Evolutionary conservation across 2,329 filamentous ascomycete genomes (phyloP).

Genomic region (Coniochaeta hoffmannii): DNA sequence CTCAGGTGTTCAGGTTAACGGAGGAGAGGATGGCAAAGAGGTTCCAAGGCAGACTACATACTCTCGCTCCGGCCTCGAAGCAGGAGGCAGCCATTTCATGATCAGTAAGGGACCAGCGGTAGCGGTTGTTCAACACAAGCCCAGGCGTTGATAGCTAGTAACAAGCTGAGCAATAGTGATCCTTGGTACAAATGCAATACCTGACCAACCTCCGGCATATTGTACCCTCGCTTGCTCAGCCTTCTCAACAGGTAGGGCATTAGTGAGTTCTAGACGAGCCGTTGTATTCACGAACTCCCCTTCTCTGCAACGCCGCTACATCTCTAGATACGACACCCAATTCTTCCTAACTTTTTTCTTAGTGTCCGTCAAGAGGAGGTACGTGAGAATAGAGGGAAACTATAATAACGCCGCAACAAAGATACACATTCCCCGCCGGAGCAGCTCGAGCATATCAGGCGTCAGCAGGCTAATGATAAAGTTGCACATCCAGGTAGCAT

Average conservation of each 20-base stretch:
- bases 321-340: slow-evolving; percentile 34
- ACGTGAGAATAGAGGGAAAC: slow-evolving; percentile 37
- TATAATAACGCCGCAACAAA: slow-evolving; percentile 48
- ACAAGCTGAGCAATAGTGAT: too few relatives aligned
- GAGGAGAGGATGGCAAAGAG: slow-evolving; percentile 31
- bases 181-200: too few relatives aligned
- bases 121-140: too few relatives aligned
- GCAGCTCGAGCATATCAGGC: slow-evolving; percentile 44
- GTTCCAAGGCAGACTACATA: slow-evolving; percentile 25
- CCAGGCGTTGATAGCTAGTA: too few relatives aligned
- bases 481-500: slow-evolving; percentile 50
- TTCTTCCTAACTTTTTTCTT: slow-evolving; percentile 39
- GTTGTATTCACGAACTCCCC: slow-evolving; percentile 8
- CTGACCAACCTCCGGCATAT: not conserved
- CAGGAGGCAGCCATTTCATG: not conserved
- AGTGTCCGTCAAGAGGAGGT: slow-evolving; percentile 44
- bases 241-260: not conserved
- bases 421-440: slow-evolving; percentile 36
- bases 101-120: too few relatives aligned
- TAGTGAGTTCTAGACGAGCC: slow-evolving; percentile 4
- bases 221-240: not conserved
- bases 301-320: slow-evolving; percentile 18
- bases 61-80: not conserved
- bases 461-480: slow-evolving; percentile 49
- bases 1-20: slow-evolving; percentile 38